A percentile compares a stretch with the other conserved stretches of the same genome.
Evolutionary conservation across 2,329 filamentous ascomycete species (phyloP).

Genomic region (Alternaria tenuissima): DNA sequence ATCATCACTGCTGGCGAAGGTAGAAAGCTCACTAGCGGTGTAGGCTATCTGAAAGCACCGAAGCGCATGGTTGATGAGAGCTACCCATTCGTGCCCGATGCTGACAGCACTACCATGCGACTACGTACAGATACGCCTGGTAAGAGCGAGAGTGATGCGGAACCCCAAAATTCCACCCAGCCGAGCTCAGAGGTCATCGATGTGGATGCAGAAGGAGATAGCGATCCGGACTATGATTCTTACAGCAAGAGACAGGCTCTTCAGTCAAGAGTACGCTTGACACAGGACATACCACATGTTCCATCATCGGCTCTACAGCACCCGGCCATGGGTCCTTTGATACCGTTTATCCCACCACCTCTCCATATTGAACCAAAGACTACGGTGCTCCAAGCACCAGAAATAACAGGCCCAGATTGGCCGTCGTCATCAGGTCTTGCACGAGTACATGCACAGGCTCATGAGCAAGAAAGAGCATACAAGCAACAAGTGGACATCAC

Average conservation of each 20-base stretch:
- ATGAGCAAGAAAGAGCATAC: background rate
- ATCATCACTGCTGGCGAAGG: conserved; percentile 43
- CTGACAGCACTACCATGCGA: background rate
- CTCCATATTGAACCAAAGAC: background rate
- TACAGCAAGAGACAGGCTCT: conserved; percentile 15
- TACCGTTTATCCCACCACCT: background rate
- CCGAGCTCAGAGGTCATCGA: background rate
- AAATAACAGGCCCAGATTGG: background rate
- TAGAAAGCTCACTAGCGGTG: conserved; percentile 33
- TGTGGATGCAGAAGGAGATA: conserved; percentile 18
- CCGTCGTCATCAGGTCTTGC: background rate
- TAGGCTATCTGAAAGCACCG: conserved; percentile 35
- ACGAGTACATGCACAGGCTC: background rate
- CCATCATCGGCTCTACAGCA: background rate
- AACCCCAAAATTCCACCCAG: background rate
- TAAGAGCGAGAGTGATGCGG: background rate
- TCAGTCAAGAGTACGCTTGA: background rate
- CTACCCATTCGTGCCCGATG: conserved; percentile 14
- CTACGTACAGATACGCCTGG: background rate
- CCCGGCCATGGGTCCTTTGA: background rate
- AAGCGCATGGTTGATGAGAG: conserved; percentile 32
- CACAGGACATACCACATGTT: background rate
- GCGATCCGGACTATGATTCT: conserved; percentile 6
- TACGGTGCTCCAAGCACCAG: background rate
- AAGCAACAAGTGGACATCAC: background rate